These are phyloP conservation scores for Aspergillus neoniger DNA, from an alignment of 2,329 filamentous ascomycete genomes.

Conservation along the genomic window DNA sequence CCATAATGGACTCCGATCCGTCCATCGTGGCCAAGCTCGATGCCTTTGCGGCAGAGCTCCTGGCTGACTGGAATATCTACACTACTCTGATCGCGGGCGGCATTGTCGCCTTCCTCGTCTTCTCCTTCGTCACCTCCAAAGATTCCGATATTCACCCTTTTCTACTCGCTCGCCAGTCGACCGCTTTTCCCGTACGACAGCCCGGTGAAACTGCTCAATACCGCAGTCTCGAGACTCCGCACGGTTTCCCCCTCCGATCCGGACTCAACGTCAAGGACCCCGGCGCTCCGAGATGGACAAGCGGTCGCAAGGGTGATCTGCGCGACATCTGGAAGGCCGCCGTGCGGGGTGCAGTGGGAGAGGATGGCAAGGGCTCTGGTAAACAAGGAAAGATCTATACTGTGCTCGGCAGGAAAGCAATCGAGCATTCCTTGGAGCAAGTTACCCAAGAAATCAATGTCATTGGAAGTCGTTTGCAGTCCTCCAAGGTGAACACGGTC, in stretches of 20 bases:
- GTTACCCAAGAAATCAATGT: conserved; percentile 84
- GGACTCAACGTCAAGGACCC: conserved; percentile 82
- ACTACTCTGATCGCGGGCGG: conserved; percentile 70
- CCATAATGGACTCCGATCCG: conserved; percentile 47
- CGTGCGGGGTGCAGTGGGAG: conserved; percentile 63
- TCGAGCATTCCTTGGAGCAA: conserved; percentile 71
- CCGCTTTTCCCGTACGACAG: conserved; percentile 75
- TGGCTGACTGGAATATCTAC: conserved; percentile 80
- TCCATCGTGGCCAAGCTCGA: conserved; percentile 69
- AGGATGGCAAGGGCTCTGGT: conserved; percentile 61
- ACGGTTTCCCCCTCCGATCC: conserved; percentile 76
- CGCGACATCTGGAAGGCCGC: conserved; percentile 85
- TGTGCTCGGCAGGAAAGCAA: conserved; percentile 71
- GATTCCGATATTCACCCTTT: conserved; percentile 93
- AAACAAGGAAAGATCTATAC: conserved; percentile 73
- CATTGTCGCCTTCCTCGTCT: conserved; percentile 68
- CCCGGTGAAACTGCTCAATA: conserved; percentile 84
- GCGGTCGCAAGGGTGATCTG: conserved; percentile 83
- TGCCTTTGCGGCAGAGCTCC: conserved; percentile 65
- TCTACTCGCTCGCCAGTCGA: conserved; percentile 81
- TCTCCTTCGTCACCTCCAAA: conserved; percentile 67
- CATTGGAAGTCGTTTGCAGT: conserved; percentile 75
- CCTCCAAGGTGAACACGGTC: conserved; percentile 69
- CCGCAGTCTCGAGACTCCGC: conserved; percentile 78
- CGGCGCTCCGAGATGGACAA: conserved; percentile 77